Conservation (phyloP, 2,329 filamentous ascomycete genomes). For the Phialemonium atrogriseum region DNA sequence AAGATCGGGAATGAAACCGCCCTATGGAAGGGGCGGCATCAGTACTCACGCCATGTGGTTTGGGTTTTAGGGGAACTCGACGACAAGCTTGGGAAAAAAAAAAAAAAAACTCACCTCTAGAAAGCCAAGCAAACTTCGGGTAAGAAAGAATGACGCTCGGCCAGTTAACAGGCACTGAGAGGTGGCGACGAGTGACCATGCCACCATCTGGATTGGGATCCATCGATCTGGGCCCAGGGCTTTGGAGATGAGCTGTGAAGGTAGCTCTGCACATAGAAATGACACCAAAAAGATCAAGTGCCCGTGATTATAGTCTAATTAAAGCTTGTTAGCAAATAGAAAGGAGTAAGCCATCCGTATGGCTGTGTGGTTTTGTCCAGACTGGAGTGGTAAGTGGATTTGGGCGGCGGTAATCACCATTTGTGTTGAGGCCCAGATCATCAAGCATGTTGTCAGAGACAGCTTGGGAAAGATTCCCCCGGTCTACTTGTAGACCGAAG, state of each 20-base stretch:
- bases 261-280: constrained; percentile 42
- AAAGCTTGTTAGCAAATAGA: too few species aligned
- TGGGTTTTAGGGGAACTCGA: too few species aligned
- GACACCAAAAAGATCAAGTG: constrained; percentile 36
- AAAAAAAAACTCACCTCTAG: too few species aligned
- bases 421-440: constrained; percentile 23
- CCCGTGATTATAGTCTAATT: constrained; percentile 34
- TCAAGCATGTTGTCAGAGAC: constrained; percentile 23
- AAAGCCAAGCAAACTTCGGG: constrained; percentile 31
- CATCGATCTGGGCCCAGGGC: constrained; percentile 40
- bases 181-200: constrained; percentile 20
- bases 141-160: constrained; percentile 19
- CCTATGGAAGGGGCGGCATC: too few species aligned
- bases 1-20: constrained; percentile 56
- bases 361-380: too few species aligned
- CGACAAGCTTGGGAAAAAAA: too few species aligned
- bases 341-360: too few species aligned
- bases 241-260: constrained; percentile 42
- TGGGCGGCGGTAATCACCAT: too few species aligned
- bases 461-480: constrained; percentile 31
- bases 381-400: too few species aligned
- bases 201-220: constrained; percentile 32
- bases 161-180: constrained; percentile 20
- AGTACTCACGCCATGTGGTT: too few species aligned
- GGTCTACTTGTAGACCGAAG: constrained; percentile 41